Evolutionary conservation across 2,329 filamentous ascomycete genomes (phyloP).

Genomic region (Aspergillus aculeatus): DNA sequence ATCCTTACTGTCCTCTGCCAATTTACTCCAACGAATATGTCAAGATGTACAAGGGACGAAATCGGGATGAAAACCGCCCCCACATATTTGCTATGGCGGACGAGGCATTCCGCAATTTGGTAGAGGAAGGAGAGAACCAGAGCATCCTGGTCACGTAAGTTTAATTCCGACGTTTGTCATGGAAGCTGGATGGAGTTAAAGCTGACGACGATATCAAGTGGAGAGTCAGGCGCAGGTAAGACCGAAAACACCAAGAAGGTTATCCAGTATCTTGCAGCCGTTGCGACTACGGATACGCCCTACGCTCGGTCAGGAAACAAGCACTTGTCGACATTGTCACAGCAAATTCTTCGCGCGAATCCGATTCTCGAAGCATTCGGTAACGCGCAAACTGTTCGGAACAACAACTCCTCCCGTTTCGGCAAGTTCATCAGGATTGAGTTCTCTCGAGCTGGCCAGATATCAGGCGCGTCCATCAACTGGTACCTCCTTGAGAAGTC

Average conservation of each 20-base stretch:
- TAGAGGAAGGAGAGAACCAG: conserved; percentile 93
- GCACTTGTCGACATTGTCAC: conserved; percentile 81
- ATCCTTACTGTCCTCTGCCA: conserved; percentile 89
- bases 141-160: conserved; percentile 87
- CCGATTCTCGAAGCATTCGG: conserved; percentile 97
- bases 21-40: conserved; percentile 97
- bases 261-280: conserved; percentile 95
- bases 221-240: conserved; percentile 96
- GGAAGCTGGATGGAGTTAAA: background rate
- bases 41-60: conserved; percentile 94
- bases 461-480: conserved; percentile 93
- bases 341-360: conserved; percentile 94
- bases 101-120: conserved; percentile 89
- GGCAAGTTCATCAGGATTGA: conserved; percentile 99
- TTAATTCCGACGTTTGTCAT: background rate
- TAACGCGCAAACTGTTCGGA: conserved; percentile 95
- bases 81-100: conserved; percentile 99
- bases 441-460: conserved; percentile 82
- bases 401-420: conserved; percentile 97
- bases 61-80: conserved; percentile 88
- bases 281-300: conserved; percentile 78
- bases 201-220: conserved; percentile 42
- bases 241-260: conserved; percentile 99
- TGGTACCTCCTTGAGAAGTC: conserved; percentile 99
- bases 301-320: conserved; percentile 59